Conservation (phyloP, 768 basidiomycete species). For the Mycena albidolilacea region DNA sequence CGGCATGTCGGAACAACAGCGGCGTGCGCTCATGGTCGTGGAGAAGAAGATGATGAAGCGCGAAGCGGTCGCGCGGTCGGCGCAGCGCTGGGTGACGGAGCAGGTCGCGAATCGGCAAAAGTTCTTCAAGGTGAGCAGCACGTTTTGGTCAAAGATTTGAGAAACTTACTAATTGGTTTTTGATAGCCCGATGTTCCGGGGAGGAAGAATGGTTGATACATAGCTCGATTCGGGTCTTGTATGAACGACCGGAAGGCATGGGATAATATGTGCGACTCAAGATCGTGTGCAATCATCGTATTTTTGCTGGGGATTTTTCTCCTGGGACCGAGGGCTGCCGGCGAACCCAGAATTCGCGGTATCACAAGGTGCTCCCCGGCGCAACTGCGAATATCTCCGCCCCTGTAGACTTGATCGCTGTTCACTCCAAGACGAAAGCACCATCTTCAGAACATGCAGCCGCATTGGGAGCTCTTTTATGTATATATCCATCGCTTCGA, state of each 20-base stretch:
- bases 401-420: too few species aligned
- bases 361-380: too few species aligned
- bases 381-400: too few species aligned
- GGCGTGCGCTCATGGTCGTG: conserved; percentile 10
- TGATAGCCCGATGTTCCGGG: conserved; percentile 9
- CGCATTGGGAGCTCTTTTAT: too few species aligned
- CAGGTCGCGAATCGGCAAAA: conserved; percentile 9
- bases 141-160: conserved; percentile 4
- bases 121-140: not conserved
- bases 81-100: conserved; percentile 13
- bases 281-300: too few species aligned
- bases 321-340: too few species aligned
- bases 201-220: conserved; percentile 13
- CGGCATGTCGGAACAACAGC: conserved; percentile 11
- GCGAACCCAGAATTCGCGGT: too few species aligned
- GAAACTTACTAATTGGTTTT: conserved; percentile 1
- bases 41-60: conserved; percentile 15
- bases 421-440: too few species aligned
- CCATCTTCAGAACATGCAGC: too few species aligned
- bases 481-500: too few species aligned
- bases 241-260: conserved; percentile 2
- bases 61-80: conserved; percentile 13
- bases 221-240: conserved; percentile 4
- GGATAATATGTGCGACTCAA: not conserved
- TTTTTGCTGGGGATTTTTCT: too few species aligned